Evolutionary conservation across 2,329 filamentous ascomycete genomes (phyloP), one percentile per base, ranked within the genome.

Genomic region (Meredithiella fracta): DNA sequence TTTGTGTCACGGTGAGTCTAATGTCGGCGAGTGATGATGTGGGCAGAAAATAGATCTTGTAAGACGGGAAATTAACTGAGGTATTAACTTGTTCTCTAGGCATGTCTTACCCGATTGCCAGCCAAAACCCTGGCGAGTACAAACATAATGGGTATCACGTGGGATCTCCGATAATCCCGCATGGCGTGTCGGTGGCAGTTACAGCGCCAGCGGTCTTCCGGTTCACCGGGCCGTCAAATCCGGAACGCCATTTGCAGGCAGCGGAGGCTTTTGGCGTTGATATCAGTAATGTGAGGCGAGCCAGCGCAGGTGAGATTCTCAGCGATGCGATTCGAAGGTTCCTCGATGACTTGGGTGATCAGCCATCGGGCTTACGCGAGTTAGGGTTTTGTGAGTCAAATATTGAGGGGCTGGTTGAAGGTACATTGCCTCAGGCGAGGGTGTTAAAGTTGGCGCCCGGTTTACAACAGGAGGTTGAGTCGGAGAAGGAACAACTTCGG

Each of bases 31-130:
- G n/a, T 8, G 5, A 22, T 40, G 34, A 25, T 53, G 23, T 20
- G 14, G 2, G 14, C 34, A 8, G 14, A n/a, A 9, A 23, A 22
- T 26, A n/a, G 9, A 22, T 31, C 5, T 44, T n/a, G 29, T 34
- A 20, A n/a, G 15, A 22, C n/a, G 20, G 40, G 20, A 44, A 44
- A 44, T 44, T 49, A 49, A 49, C 44, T 9, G 11, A 20, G 5
- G n/a, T 11, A 9, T 11, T 1, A 20, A 3, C 25, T 23, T 23
- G 44, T 47, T 14, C 14, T 11, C 25, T 58, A 81, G 78, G 91
- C 66, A 97, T 98, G 91, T 94, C 86, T 23, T 98, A 98, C 65
- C 92, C 92, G 17, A 95, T 98, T 65, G 94, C 88, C 0, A 87
- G 89, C 29, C 90, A 96, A 67, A 98, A 98, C 67, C 87, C 86